Evolutionary conservation across 352 stramenopile genomes (phyloP), one percentile per base, ranked within the genome.

Genomic region (Pelagophyceae sp.): DNA sequence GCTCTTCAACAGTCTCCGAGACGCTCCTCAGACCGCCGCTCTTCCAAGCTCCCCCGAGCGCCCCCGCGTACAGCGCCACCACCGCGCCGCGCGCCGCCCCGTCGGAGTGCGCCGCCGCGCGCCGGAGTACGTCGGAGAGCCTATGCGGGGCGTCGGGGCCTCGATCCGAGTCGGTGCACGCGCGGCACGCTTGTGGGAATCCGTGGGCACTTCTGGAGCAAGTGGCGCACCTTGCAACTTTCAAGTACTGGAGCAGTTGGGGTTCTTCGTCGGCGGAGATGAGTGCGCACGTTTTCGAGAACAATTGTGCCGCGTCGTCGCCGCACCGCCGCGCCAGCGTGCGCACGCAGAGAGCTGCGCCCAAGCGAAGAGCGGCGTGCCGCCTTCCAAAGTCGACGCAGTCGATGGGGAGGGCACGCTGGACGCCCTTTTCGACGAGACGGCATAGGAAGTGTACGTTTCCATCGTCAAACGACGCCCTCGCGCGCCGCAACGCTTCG

Each of bases 91-190:
- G 67, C 35, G 67, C 67, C 15, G 67, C 67, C 33, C 29, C 67
- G 67, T 74, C 67, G 35, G 38, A 37, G 35, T 74, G 67, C 35
- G 67, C 37, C 35, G 67, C 67, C 3, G 35, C 35, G 17, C 67
- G 67, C 25, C 67, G 38, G 2, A 74, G 38, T 19, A 37, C 37
- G 29, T 38, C 19, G 29, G 19, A 27, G 61, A 71, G 61, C 6
- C 11, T 5, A 1, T 6, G 33, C 31, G 61, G 3, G 19, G 61
- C 33, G 33, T 1, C 61, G 61, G 1, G 11, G 61, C n/a, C n/a
- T 71, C 61, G 61, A 15, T 31, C n/a, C 6, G 61, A 2, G 15
- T 25, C 61, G 61, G 19, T 2, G 19, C 58, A 27, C 58, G 58
- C 20, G 58, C 23, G 58, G n/a, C n/a, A n/a, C n/a, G n/a, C n/a